Percentiles rank a stretch among this genome's conserved stretches.
Conservation (phyloP, 495 filamentous ascomycete genomes). For the Neurospora sp. region DNA sequence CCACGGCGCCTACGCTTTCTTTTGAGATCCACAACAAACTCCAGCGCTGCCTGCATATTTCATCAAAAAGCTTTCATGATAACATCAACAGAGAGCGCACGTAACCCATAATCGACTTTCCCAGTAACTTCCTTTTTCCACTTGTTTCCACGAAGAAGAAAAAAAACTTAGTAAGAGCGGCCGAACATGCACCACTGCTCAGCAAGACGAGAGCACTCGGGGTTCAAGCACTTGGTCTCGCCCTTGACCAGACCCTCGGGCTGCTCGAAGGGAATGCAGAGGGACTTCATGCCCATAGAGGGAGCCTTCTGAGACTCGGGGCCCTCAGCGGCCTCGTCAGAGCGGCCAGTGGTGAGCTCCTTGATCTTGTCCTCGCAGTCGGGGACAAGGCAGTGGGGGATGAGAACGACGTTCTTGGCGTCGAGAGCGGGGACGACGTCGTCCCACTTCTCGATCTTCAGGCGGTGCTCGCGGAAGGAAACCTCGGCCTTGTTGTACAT, state of each 20-base stretch:
- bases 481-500: slow-evolving; percentile 75
- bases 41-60: not conserved
- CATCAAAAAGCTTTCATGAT: not conserved
- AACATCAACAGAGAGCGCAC: not conserved
- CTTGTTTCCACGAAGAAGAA: not conserved
- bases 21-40: not conserved
- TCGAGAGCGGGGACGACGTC: slow-evolving; percentile 79
- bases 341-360: slow-evolving; percentile 66
- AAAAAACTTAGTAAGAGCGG: slow-evolving; percentile 41
- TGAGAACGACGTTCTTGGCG: slow-evolving; percentile 80
- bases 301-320: slow-evolving; percentile 74
- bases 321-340: slow-evolving; percentile 50
- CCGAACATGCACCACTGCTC: slow-evolving; percentile 86
- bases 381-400: slow-evolving; percentile 70
- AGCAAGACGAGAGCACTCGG: slow-evolving; percentile 62
- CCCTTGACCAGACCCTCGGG: slow-evolving; percentile 68
- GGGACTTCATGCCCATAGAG: slow-evolving; percentile 91
- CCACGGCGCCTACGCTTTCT: not conserved
- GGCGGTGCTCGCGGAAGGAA: slow-evolving; percentile 65
- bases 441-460: slow-evolving; percentile 75
- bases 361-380: slow-evolving; percentile 93
- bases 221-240: slow-evolving; percentile 82
- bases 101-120: not conserved
- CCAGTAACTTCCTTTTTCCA: not conserved
- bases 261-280: slow-evolving; percentile 97